A percentile compares a stretch with the other conserved stretches of the same genome.
Evolutionary conservation across 1,139 yeast genomes (phyloP).

Genomic region (Geotrichum macrosporum): DNA sequence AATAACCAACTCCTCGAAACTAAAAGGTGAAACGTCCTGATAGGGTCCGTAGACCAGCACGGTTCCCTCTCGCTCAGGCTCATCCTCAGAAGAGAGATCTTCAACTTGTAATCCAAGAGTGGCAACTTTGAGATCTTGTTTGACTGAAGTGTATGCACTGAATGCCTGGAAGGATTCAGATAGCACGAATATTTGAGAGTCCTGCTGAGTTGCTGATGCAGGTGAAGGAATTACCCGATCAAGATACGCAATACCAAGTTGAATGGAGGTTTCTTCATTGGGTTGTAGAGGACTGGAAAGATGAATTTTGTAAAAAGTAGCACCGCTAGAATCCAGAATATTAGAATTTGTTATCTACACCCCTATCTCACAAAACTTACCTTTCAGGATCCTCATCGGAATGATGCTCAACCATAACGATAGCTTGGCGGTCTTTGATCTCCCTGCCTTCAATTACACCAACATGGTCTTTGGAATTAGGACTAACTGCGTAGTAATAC

Average conservation of each 20-base stretch:
- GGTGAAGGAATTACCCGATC: conserved; percentile 60
- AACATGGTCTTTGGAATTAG: conserved; percentile 44
- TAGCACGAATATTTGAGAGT: conserved; percentile 56
- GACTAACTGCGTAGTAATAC: conserved; percentile 54
- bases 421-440: conserved; percentile 18
- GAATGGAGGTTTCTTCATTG: conserved; percentile 47
- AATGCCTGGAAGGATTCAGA: conserved; percentile 54
- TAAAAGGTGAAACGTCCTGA: conserved; percentile 45
- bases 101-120: conserved; percentile 21
- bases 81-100: conserved; percentile 27
- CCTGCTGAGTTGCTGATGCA: conserved; percentile 53
- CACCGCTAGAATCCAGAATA: conserved; percentile 11
- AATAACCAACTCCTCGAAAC: conserved; percentile 49
- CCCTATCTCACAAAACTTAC: conserved; percentile 19
- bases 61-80: conserved; percentile 15
- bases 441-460: conserved; percentile 44
- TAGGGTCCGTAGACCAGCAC: conserved; percentile 58
- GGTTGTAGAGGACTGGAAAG: conserved; percentile 68
- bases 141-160: conserved; percentile 59
- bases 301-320: conserved; percentile 44
- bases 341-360: conserved; percentile 28
- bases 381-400: conserved; percentile 22
- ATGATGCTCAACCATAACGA: conserved; percentile 23
- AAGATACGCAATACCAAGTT: conserved; percentile 52
- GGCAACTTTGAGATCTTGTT: conserved; percentile 33